A percentile compares a stretch with the other conserved stretches of the same genome.
Evolutionary conservation across 352 stramenopile genomes (phyloP).

Genomic region (Phytopythium mirpurense): DNA sequence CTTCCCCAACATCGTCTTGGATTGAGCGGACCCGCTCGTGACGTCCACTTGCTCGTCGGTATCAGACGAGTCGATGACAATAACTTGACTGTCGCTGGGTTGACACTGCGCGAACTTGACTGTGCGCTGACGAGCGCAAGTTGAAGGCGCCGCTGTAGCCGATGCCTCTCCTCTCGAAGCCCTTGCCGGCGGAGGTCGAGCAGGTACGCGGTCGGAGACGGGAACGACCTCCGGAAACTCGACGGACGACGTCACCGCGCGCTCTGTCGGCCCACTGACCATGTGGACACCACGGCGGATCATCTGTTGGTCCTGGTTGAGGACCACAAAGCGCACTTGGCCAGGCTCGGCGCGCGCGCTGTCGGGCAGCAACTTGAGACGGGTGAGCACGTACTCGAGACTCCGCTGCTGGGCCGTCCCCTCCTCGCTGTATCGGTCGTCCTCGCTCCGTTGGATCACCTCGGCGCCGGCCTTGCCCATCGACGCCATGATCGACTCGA

Average conservation of each 20-base stretch:
- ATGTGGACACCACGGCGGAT: slow-evolving; percentile 35
- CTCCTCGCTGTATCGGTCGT: too few relatives aligned
- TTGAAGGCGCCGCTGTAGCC: too few relatives aligned
- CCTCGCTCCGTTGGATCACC: too few relatives aligned
- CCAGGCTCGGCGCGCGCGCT: slow-evolving; percentile 30
- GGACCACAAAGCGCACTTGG: slow-evolving; percentile 41
- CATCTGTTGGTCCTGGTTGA: slow-evolving; percentile 27
- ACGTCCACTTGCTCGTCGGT: too few relatives aligned
- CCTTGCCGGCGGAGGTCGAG: too few relatives aligned
- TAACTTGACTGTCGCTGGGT: too few relatives aligned
- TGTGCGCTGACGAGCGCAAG: too few relatives aligned
- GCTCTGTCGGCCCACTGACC: slow-evolving; percentile 16
- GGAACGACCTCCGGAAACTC: slow-evolving; percentile 5
- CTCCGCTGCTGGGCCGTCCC: slow-evolving; percentile 33
- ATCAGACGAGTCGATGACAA: too few relatives aligned
- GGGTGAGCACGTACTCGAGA: slow-evolving; percentile 44
- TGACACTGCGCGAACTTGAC: too few relatives aligned
- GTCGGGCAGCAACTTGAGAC: slow-evolving; percentile 35
- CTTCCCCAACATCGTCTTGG: background rate
- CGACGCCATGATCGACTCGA: slow-evolving; percentile 73
- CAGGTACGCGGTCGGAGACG: slow-evolving; percentile 4
- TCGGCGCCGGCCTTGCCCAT: slow-evolving; percentile 24
- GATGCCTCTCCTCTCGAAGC: too few relatives aligned
- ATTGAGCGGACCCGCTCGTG: too few relatives aligned
- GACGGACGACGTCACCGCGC: slow-evolving; percentile 12